phyloP scores from a whole-genome alignment of 441 rosid species.

The Croton laevigatus region DNA sequence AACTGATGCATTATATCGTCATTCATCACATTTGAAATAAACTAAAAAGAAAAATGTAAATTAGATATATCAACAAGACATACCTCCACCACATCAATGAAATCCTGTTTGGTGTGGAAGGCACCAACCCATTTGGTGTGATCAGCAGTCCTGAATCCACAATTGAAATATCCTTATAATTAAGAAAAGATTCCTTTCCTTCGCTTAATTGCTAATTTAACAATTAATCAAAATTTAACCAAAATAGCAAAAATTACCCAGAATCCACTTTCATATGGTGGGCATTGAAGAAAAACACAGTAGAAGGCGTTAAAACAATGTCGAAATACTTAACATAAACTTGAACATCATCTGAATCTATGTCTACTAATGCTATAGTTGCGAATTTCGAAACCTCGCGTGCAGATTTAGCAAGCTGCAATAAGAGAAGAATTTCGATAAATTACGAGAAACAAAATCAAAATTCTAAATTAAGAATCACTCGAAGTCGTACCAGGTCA shows the following conservation, averaged over 20 bases:
- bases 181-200: neutral
- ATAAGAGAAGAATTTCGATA: neutral
- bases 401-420: constrained; percentile 55
- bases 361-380: constrained; percentile 54
- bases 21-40: neutral
- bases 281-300: constrained; percentile 85
- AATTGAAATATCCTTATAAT: neutral
- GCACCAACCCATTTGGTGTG: constrained; percentile 90
- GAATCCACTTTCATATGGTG: constrained; percentile 96
- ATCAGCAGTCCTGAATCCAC: constrained; percentile 69
- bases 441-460: neutral
- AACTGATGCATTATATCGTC: neutral
- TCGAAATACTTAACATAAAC: constrained; percentile 87
- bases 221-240: neutral
- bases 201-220: neutral
- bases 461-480: neutral
- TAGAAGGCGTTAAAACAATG: constrained; percentile 62
- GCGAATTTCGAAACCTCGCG: constrained; percentile 57
- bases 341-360: constrained; percentile 68
- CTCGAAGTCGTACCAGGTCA: constrained; percentile 45
- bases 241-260: constrained; percentile 37
- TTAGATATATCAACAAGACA: neutral
- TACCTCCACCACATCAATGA: constrained; percentile 89
- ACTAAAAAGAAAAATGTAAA: neutral
- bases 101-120: constrained; percentile 77